A percentile compares a stretch with the other conserved stretches of the same genome.
Conservation (phyloP, 768 basidiomycete genomes). For the Tricholoma sp. region DNA sequence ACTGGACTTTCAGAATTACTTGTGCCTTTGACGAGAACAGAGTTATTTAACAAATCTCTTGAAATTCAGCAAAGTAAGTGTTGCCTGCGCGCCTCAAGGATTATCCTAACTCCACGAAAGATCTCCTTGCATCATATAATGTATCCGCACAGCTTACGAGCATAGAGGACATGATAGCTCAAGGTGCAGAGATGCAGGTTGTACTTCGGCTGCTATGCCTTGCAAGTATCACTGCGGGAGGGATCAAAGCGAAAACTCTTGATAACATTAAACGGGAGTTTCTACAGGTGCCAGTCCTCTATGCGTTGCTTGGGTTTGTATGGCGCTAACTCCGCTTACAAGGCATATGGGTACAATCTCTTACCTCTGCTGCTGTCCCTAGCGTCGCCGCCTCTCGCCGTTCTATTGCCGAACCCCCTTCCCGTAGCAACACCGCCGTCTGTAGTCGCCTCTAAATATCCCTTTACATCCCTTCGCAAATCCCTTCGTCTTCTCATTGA, state of each 20-base stretch:
- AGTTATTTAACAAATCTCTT: slow-evolving; percentile 85
- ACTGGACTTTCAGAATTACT: slow-evolving; percentile 92
- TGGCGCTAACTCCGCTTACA: slow-evolving; percentile 12
- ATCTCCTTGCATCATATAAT: slow-evolving; percentile 93
- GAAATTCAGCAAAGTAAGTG: slow-evolving; percentile 92
- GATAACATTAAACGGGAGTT: slow-evolving; percentile 91
- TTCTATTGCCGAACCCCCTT: slow-evolving; percentile 64
- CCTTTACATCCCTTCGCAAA: slow-evolving; percentile 72
- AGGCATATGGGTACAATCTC: slow-evolving; percentile 74
- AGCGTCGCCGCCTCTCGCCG: slow-evolving; percentile 58
- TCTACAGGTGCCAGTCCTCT: slow-evolving; percentile 51
- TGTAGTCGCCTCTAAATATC: slow-evolving; percentile 50
- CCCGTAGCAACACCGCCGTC: slow-evolving; percentile 43
- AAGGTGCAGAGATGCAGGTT: slow-evolving; percentile 75
- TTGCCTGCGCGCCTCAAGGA: not conserved
- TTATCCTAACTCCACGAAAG: slow-evolving; percentile 34
- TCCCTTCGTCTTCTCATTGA: slow-evolving; percentile 90
- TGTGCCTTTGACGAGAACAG: slow-evolving; percentile 76
- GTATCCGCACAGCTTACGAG: slow-evolving; percentile 70
- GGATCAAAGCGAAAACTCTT: slow-evolving; percentile 80
- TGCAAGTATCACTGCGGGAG: slow-evolving; percentile 76
- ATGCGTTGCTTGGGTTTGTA: not conserved
- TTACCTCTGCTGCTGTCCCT: slow-evolving; percentile 65
- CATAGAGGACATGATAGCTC: slow-evolving; percentile 88
- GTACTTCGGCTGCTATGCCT: slow-evolving; percentile 82